These are phyloP conservation scores for Stachybotrys elegans DNA, from an alignment of 2,329 filamentous ascomycete species.

Conservation along the genomic window DNA sequence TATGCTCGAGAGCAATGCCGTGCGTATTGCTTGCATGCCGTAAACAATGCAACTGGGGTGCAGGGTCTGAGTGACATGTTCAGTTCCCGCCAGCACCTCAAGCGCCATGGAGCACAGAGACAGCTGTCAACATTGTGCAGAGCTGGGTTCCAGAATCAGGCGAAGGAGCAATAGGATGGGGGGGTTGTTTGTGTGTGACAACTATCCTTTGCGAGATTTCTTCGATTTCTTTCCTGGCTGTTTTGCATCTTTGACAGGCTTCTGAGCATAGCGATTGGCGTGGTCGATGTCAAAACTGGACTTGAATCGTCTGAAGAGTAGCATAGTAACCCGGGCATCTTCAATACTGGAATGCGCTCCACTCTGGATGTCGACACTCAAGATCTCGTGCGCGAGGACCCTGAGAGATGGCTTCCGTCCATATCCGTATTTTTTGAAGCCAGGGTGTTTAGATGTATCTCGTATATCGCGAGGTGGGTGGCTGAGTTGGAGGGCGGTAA, in stretches of 20 bases:
- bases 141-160: too few species aligned
- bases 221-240: conserved; percentile 35
- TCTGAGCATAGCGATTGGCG: conserved; percentile 56
- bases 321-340: conserved; percentile 87
- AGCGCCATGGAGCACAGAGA: too few species aligned
- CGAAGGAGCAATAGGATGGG: too few species aligned
- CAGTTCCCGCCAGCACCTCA: too few species aligned
- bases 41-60: too few species aligned
- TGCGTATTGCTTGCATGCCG: too few species aligned
- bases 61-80: too few species aligned
- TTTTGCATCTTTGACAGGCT: conserved; percentile 8
- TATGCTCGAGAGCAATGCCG: too few species aligned
- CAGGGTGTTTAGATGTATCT: conserved; percentile 75
- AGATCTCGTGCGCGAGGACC: conserved; percentile 49
- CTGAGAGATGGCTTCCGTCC: conserved; percentile 66
- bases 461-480: conserved; percentile 76
- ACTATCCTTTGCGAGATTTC: conserved; percentile 32
- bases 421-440: conserved; percentile 64
- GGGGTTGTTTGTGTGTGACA: too few species aligned
- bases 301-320: conserved; percentile 80
- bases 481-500: conserved; percentile 69
- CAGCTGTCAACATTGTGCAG: too few species aligned
- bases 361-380: conserved; percentile 58
- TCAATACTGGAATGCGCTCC: conserved; percentile 63
- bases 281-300: conserved; percentile 79